These are phyloP conservation scores for Aspergillus hiratsukae DNA, from an alignment of 2,329 filamentous ascomycete genomes.

Conservation along the genomic window DNA sequence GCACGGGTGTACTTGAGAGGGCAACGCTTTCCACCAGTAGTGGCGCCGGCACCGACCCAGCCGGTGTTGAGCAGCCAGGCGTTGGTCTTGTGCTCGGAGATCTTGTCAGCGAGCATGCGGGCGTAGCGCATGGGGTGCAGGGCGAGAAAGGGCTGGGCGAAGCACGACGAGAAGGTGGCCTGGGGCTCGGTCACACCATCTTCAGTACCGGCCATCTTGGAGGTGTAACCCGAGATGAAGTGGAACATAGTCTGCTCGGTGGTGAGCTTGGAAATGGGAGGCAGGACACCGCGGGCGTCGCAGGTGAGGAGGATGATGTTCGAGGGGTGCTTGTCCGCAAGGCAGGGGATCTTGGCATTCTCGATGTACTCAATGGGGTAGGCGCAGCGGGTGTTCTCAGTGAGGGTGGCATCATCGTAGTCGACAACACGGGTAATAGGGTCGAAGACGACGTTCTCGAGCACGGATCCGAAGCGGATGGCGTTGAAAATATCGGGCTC, in stretches of 20 bases:
- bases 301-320: constrained; percentile 99
- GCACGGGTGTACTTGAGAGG: constrained; percentile 98
- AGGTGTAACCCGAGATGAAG: constrained; percentile 99
- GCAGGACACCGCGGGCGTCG: constrained; percentile 93
- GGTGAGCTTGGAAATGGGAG: constrained; percentile 95
- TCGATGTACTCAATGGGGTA: constrained; percentile 99
- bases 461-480: constrained; percentile 92
- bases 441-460: constrained; percentile 98
- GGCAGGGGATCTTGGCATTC: constrained; percentile 97
- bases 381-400: constrained; percentile 96
- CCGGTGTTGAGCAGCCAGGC: constrained; percentile 98
- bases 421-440: constrained; percentile 83
- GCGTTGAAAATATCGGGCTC: constrained; percentile 96
- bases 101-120: constrained; percentile 98
- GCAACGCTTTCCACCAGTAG: constrained; percentile 92
- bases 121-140: constrained; percentile 99
- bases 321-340: constrained; percentile 79
- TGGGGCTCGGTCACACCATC: constrained; percentile 95
- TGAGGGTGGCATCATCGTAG: constrained; percentile 92
- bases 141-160: constrained; percentile 97
- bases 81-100: constrained; percentile 88
- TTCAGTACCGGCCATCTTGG: constrained; percentile 99
- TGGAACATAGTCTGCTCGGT: constrained; percentile 99
- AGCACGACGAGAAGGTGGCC: constrained; percentile 98
- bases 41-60: constrained; percentile 88